Percentiles rank a stretch among this genome's conserved stretches.
phyloP scores from a whole-genome alignment of 208 protist species.

The Leptomonas seymouri region DNA sequence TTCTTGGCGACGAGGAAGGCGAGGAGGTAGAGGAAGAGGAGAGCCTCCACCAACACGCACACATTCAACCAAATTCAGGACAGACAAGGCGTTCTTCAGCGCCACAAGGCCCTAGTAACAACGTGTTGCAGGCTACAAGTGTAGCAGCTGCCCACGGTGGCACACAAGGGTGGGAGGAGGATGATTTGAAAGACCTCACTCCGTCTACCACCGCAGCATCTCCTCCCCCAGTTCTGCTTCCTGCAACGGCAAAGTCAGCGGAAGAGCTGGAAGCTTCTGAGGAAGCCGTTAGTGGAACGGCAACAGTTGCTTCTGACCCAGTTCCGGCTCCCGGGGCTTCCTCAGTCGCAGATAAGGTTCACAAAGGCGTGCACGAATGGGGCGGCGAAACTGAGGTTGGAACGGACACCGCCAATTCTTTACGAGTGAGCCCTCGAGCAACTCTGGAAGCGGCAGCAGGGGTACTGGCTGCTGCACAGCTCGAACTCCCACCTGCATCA shows the following conservation, averaged over 20 bases:
- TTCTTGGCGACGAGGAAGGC: constrained; percentile 46
- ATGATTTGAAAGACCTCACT: constrained; percentile 10
- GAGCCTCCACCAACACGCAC: not conserved
- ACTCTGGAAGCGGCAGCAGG: no score
- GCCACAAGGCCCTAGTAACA: not conserved
- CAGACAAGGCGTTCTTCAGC: not conserved
- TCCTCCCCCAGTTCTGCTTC: not conserved
- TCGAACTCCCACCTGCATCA: not conserved
- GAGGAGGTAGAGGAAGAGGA: constrained; percentile 26
- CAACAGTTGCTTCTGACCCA: not conserved
- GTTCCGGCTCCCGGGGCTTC: not conserved
- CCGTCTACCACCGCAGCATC: not conserved
- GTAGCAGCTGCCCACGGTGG: not conserved
- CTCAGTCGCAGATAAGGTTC: not conserved
- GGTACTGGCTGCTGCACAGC: not conserved
- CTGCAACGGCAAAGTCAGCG: not conserved
- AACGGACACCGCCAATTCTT: not conserved
- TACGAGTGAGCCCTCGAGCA: not conserved
- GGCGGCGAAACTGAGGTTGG: not conserved
- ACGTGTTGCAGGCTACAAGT: not conserved
- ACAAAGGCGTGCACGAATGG: not conserved
- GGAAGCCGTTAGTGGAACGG: not conserved
- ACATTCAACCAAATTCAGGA: not conserved
- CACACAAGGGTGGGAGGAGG: constrained; percentile 6
- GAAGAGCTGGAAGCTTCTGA: not conserved